These are phyloP conservation scores for Cystobasidium ongulense DNA, from an alignment of 768 basidiomycete genomes.

Conservation along the genomic window DNA sequence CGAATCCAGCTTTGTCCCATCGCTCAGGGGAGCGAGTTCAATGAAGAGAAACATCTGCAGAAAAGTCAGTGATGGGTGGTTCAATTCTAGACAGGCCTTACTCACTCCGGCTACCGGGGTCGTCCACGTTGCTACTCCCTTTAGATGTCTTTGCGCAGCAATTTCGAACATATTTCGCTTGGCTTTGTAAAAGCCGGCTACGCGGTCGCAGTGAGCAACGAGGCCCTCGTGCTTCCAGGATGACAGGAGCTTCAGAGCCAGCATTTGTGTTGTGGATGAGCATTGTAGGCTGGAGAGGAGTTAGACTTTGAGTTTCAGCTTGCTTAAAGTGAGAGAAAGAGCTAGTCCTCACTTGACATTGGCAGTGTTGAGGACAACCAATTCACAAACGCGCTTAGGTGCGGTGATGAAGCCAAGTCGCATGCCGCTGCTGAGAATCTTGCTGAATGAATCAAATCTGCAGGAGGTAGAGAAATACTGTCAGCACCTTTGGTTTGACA, in stretches of 20 bases:
- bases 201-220: slow-evolving; percentile 57
- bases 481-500: background rate
- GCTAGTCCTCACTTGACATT: slow-evolving; percentile 48
- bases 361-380: slow-evolving; percentile 63
- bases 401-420: slow-evolving; percentile 74
- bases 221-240: slow-evolving; percentile 74
- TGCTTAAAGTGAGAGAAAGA: background rate
- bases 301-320: too few relatives aligned
- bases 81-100: slow-evolving; percentile 43
- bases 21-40: background rate
- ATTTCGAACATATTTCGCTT: slow-evolving; percentile 70
- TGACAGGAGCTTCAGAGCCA: slow-evolving; percentile 55
- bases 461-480: background rate
- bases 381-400: slow-evolving; percentile 58
- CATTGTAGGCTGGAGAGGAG: background rate
- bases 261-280: slow-evolving; percentile 48
- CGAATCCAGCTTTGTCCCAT: slow-evolving; percentile 55
- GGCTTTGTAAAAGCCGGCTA: slow-evolving; percentile 53
- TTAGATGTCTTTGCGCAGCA: slow-evolving; percentile 65
- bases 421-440: slow-evolving; percentile 52
- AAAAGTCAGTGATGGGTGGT: background rate
- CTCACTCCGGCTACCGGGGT: slow-evolving; percentile 77
- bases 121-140: slow-evolving; percentile 56
- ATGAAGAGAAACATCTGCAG: background rate
- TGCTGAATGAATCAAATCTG: slow-evolving; percentile 75